Conservation (phyloP, 108 stramenopile species). For the Heterococcus sp. region DNA sequence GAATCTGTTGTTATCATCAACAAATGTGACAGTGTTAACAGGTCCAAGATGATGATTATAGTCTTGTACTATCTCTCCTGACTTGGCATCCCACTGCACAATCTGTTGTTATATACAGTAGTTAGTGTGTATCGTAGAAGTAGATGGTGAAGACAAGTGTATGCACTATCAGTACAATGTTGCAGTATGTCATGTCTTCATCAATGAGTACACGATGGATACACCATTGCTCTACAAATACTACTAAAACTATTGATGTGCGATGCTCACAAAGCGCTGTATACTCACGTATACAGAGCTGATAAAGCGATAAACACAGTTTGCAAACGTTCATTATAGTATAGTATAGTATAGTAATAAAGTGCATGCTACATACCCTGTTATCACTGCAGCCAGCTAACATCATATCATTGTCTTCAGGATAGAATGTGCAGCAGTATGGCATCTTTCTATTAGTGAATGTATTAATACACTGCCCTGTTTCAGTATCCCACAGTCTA, state of each 20-base stretch:
- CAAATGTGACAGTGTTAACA: constrained; percentile 91
- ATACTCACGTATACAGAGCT: too few relatives aligned
- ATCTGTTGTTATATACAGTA: constrained; percentile 59
- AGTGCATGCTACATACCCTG: constrained; percentile 47
- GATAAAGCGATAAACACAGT: too few relatives aligned
- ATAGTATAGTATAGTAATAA: too few relatives aligned
- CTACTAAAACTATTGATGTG: too few relatives aligned
- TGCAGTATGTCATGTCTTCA: too few relatives aligned
- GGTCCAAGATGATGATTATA: constrained; percentile 97
- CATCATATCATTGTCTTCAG: constrained; percentile 88
- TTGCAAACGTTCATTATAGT: too few relatives aligned
- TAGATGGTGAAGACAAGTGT: too few relatives aligned
- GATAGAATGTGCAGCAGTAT: constrained; percentile 87
- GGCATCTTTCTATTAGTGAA: constrained; percentile 90
- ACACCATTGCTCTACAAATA: too few relatives aligned
- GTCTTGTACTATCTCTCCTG: constrained; percentile 91
- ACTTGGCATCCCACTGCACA: constrained; percentile 81
- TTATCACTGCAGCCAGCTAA: constrained; percentile 93
- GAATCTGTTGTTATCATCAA: constrained; percentile 85
- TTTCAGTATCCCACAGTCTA: constrained; percentile 93
- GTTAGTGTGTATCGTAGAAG: too few relatives aligned
- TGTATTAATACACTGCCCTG: constrained; percentile 73
- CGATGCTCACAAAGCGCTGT: too few relatives aligned
- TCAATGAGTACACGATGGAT: too few relatives aligned
- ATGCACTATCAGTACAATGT: too few relatives aligned